A percentile compares a stretch with the other conserved stretches of the same genome.
These are phyloP conservation scores for Eremothecium cymbalariae DNA, from an alignment of 1,139 yeast genomes.

Conservation along the genomic window DNA sequence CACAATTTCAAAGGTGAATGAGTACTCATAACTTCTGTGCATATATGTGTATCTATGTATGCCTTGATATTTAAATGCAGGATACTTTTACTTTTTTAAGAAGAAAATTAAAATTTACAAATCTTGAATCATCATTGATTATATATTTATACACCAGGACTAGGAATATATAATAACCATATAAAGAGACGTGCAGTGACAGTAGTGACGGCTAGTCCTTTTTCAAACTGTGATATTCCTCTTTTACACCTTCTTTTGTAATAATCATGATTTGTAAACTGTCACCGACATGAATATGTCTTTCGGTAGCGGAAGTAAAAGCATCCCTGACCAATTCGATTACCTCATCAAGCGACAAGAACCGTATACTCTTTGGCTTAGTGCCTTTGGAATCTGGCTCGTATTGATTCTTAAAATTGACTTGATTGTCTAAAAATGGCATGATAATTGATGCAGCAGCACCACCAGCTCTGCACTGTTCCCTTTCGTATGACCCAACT, in stretches of 20 bases:
- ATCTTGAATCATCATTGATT: too few relatives aligned
- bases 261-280: slow-evolving; percentile 84
- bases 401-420: slow-evolving; percentile 83
- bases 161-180: too few relatives aligned
- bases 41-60: slow-evolving; percentile 5
- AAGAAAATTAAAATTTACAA: too few relatives aligned
- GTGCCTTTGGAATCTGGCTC: slow-evolving; percentile 71
- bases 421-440: slow-evolving; percentile 97
- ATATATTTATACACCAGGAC: too few relatives aligned
- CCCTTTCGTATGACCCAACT: slow-evolving; percentile 95
- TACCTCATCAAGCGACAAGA: slow-evolving; percentile 73
- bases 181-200: too few relatives aligned
- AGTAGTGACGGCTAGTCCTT: too few relatives aligned
- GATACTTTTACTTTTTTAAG: too few relatives aligned
- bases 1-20: too few relatives aligned
- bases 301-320: slow-evolving; percentile 90
- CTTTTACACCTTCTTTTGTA: slow-evolving; percentile 85
- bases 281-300: slow-evolving; percentile 98
- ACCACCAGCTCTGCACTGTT: slow-evolving; percentile 96
- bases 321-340: slow-evolving; percentile 85
- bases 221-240: slow-evolving; percentile 78
- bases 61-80: too few relatives aligned
- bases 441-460: slow-evolving; percentile 92
- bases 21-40: slow-evolving; percentile 3
- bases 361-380: slow-evolving; percentile 51